These are phyloP conservation scores for Tetrahymena malaccensis DNA, from an alignment of 73 alveolate species.

Conservation along the genomic window DNA sequence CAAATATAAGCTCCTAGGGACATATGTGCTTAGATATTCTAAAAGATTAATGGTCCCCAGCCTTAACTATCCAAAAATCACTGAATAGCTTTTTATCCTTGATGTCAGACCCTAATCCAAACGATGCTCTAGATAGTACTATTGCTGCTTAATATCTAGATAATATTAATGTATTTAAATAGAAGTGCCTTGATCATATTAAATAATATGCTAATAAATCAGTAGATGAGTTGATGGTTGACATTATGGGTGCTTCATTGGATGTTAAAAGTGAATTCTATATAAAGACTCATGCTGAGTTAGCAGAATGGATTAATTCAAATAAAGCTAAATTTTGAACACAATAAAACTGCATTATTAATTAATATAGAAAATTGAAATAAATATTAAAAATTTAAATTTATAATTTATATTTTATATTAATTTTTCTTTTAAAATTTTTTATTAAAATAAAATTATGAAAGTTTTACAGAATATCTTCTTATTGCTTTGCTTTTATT, in stretches of 20 bases:
- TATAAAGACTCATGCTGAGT: neutral
- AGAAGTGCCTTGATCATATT: neutral
- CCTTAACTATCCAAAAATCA: conserved; percentile 10
- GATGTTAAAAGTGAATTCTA: neutral
- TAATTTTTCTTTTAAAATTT: no score
- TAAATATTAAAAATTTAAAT: no score
- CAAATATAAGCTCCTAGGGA: conserved; percentile 37
- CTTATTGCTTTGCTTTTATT: no score
- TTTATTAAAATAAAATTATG: no score
- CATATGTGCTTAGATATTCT: conserved; percentile 37
- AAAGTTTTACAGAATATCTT: no score
- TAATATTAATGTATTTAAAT: neutral
- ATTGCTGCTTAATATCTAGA: conserved; percentile 36
- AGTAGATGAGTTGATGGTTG: neutral
- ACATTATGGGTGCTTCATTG: neutral
- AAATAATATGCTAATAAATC: neutral
- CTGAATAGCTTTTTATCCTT: conserved; percentile 13
- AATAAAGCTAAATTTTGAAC: neutral
- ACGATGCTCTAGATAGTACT: conserved; percentile 45
- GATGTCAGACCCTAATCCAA: conserved; percentile 39
- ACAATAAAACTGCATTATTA: no score
- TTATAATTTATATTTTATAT: no score
- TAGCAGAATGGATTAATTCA: neutral
- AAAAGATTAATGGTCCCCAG: conserved; percentile 36
- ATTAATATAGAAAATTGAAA: no score